phyloP scores from a whole-genome alignment of 257 asterid species.

The Avicennia marina region DNA sequence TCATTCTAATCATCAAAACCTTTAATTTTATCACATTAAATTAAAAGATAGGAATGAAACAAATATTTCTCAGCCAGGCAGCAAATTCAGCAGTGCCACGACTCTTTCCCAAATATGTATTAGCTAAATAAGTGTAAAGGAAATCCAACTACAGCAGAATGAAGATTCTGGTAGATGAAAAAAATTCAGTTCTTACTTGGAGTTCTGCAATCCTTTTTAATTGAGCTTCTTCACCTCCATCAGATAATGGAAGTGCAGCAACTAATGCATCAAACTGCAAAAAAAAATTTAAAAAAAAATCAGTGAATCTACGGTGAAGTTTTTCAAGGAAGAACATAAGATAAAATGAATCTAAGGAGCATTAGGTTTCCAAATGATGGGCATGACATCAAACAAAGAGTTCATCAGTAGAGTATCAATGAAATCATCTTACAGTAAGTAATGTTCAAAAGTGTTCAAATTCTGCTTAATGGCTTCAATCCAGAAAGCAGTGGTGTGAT shows the following conservation, averaged over 20 bases:
- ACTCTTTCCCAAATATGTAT: background rate
- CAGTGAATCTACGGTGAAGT: too few relatives aligned
- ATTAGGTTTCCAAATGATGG: too few relatives aligned
- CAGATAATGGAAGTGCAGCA: constrained; percentile 82
- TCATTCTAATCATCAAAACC: background rate
- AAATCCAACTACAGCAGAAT: background rate
- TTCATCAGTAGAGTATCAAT: too few relatives aligned
- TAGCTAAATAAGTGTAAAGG: background rate
- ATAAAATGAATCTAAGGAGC: too few relatives aligned
- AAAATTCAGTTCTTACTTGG: constrained; percentile 40
- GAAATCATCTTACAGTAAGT: too few relatives aligned
- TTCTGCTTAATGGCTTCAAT: too few relatives aligned
- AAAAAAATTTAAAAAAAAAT: background rate
- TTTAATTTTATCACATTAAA: background rate
- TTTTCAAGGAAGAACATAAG: too few relatives aligned
- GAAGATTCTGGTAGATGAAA: background rate
- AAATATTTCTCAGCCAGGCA: background rate
- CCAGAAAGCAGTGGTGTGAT: too few relatives aligned
- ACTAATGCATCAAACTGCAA: constrained; percentile 81
- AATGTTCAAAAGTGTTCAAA: too few relatives aligned
- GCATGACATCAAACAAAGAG: too few relatives aligned
- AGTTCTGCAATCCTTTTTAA: constrained; percentile 74
- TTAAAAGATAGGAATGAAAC: background rate
- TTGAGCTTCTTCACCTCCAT: constrained; percentile 94
- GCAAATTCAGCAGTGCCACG: background rate